These are phyloP conservation scores for Trametes cingulata DNA, from an alignment of 768 basidiomycete species.

Conservation along the genomic window DNA sequence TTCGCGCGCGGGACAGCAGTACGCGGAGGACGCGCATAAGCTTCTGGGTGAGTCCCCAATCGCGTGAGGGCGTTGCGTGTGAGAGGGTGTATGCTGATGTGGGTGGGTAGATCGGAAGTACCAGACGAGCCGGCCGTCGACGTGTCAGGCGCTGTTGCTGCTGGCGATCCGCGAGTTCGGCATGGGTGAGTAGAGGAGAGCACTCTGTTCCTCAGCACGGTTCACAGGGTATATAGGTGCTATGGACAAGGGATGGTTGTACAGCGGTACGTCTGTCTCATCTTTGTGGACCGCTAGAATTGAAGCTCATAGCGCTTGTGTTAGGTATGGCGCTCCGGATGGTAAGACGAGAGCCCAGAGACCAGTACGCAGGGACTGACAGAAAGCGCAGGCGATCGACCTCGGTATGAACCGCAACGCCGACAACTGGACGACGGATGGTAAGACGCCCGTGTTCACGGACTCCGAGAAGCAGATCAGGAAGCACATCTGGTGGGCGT, in stretches of 20 bases:
- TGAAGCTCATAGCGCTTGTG: no score
- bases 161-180: slow-evolving; percentile 86
- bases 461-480: slow-evolving; percentile 65
- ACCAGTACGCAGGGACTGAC: not conserved
- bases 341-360: slow-evolving; percentile 39
- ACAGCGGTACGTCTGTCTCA: slow-evolving; percentile 48
- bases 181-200: slow-evolving; percentile 48
- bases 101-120: slow-evolving; percentile 59
- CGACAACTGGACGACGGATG: slow-evolving; percentile 64
- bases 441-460: slow-evolving; percentile 61
- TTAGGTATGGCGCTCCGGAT: slow-evolving; percentile 68
- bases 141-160: slow-evolving; percentile 79
- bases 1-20: slow-evolving; percentile 70
- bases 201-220: not conserved
- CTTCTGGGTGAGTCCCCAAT: slow-evolving; percentile 59
- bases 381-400: slow-evolving; percentile 61
- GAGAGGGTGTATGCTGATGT: no score
- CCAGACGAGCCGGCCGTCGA: slow-evolving; percentile 68
- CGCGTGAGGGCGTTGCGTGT: no score
- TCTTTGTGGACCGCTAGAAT: not conserved
- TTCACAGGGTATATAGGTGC: slow-evolving; percentile 35
- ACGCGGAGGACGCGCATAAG: slow-evolving; percentile 59
- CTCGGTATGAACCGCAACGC: slow-evolving; percentile 80
- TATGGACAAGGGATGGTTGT: slow-evolving; percentile 88
- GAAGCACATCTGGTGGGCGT: slow-evolving; percentile 81